Conservation (phyloP, 257 asterid species). For the Nicotiana benthamiana region DNA sequence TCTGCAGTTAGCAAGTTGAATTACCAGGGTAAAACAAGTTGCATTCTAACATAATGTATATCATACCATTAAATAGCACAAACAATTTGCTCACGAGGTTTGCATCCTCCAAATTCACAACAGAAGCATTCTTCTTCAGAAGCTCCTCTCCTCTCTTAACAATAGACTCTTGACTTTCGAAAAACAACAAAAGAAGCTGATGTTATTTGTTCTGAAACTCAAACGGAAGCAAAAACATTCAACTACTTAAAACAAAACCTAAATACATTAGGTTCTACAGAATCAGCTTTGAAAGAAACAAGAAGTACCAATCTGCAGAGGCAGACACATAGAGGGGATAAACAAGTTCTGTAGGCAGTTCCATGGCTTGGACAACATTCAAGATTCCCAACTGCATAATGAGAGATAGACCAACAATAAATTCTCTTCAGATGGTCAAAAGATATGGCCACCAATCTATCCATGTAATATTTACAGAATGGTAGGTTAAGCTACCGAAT, state of each 20-base stretch:
- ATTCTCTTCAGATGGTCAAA: background rate
- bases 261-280: background rate
- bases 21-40: background rate
- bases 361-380: slow-evolving; percentile 66
- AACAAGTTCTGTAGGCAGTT: slow-evolving; percentile 66
- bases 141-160: slow-evolving; percentile 81
- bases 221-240: background rate
- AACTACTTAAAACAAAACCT: background rate
- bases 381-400: slow-evolving; percentile 69
- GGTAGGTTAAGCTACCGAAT: background rate
- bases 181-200: slow-evolving; percentile 14
- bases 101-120: slow-evolving; percentile 72
- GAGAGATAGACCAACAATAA: slow-evolving; percentile 3
- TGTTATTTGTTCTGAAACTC: slow-evolving; percentile 5
- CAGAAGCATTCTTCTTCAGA: slow-evolving; percentile 75
- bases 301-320: slow-evolving; percentile 64
- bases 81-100: slow-evolving; percentile 62
- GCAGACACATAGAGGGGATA: slow-evolving; percentile 84
- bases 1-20: background rate
- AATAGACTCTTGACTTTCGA: slow-evolving; percentile 71
- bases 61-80: slow-evolving; percentile 71
- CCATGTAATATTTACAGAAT: slow-evolving; percentile 9
- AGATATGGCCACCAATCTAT: background rate
- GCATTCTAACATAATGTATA: background rate
- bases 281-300: background rate